These are phyloP conservation scores for Suillus variegatus DNA, from an alignment of 768 basidiomycete species.

Conservation along the genomic window DNA sequence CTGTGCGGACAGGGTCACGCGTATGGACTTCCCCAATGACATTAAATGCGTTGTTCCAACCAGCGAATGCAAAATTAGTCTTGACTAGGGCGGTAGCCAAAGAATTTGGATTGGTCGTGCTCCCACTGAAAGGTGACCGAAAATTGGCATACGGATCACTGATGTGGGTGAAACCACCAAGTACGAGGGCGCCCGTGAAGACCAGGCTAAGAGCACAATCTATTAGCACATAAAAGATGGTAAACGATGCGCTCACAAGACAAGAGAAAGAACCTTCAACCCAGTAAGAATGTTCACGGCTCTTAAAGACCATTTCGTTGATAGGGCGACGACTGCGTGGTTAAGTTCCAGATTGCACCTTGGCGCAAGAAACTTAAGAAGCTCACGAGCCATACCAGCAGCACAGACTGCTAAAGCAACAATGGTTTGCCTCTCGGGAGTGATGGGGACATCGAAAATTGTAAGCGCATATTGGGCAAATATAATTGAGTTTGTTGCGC, in stretches of 20 bases:
- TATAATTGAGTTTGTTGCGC: constrained; percentile 25
- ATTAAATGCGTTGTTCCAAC: constrained; percentile 47
- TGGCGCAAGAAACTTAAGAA: background rate
- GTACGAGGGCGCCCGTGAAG: constrained; percentile 24
- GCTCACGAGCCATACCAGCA: constrained; percentile 20
- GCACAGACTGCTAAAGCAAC: constrained; percentile 25
- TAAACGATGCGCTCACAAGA: constrained; percentile 15
- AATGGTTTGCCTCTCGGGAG: constrained; percentile 18
- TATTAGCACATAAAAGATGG: background rate
- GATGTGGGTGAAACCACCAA: constrained; percentile 27
- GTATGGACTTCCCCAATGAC: constrained; percentile 42
- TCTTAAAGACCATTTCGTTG: constrained; percentile 30
- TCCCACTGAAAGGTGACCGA: constrained; percentile 27
- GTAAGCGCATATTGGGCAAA: constrained; percentile 28
- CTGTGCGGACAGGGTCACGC: constrained; percentile 44
- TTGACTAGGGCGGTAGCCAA: constrained; percentile 31
- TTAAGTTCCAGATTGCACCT: too few species aligned
- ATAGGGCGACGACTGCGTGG: constrained; percentile 22
- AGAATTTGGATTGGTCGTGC: constrained; percentile 23
- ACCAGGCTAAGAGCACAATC: constrained; percentile 20
- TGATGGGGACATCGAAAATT: constrained; percentile 19
- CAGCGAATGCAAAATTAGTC: constrained; percentile 29
- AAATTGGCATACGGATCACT: constrained; percentile 33
- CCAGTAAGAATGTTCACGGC: constrained; percentile 24
- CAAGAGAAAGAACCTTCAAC: constrained; percentile 25